A percentile compares a stretch with the other conserved stretches of the same genome.
These are phyloP conservation scores for Camelina sativa DNA, from an alignment of 345 rosid species.

Conservation along the genomic window DNA sequence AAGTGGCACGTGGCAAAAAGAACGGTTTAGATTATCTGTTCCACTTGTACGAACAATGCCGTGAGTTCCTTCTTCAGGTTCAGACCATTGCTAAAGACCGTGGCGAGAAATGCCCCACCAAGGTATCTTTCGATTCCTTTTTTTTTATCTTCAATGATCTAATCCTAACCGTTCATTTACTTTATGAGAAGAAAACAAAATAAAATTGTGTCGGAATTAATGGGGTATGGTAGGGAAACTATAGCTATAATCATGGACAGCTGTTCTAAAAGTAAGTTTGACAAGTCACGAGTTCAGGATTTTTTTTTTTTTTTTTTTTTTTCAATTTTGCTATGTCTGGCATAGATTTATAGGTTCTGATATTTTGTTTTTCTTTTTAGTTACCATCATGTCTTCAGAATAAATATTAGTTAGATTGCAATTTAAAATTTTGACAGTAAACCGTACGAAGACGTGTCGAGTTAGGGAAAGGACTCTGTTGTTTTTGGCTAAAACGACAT, in stretches of 20 bases:
- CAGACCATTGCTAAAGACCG: slow-evolving; percentile 91
- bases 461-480: slow-evolving; percentile 34
- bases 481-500: slow-evolving; percentile 40
- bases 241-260: slow-evolving; percentile 45
- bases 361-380: background rate
- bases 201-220: slow-evolving; percentile 34
- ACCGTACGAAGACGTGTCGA: slow-evolving; percentile 47
- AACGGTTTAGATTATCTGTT: slow-evolving; percentile 98
- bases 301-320: background rate
- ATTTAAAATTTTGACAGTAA: slow-evolving; percentile 21
- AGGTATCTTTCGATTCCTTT: slow-evolving; percentile 52
- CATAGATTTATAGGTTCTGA: slow-evolving; percentile 24
- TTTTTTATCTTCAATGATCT: background rate
- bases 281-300: slow-evolving; percentile 46
- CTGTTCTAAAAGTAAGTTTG: slow-evolving; percentile 49
- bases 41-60: slow-evolving; percentile 97
- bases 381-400: slow-evolving; percentile 16
- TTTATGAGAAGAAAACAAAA: background rate
- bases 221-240: slow-evolving; percentile 38
- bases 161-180: slow-evolving; percentile 33
- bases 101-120: slow-evolving; percentile 98
- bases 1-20: slow-evolving; percentile 99
- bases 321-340: slow-evolving; percentile 19
- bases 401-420: slow-evolving; percentile 37
- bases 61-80: slow-evolving; percentile 91